A percentile compares a stretch with the other conserved stretches of the same genome.
Evolutionary conservation across 2,329 filamentous ascomycete species (phyloP).

Genomic region (Talaromyces sp.): DNA sequence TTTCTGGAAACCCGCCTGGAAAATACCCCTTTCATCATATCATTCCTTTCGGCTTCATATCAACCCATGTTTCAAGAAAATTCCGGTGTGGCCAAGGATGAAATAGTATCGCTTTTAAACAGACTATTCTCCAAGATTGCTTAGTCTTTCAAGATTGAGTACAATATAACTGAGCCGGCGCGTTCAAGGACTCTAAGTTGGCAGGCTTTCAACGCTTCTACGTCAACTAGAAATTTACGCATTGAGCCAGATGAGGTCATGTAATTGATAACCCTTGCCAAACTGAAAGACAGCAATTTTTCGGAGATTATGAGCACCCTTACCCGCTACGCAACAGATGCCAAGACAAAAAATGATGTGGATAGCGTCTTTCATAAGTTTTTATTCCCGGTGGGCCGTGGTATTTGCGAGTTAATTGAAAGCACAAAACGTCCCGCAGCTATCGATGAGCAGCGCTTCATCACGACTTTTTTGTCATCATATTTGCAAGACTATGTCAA

Average conservation of each 20-base stretch:
- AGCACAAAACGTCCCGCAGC: neutral
- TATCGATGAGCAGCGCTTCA: neutral
- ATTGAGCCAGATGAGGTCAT: neutral
- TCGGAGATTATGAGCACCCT: neutral
- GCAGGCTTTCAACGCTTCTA: too few relatives aligned
- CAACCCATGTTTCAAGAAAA: neutral
- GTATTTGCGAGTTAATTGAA: neutral
- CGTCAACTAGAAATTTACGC: too few relatives aligned
- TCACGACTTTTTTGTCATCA: neutral
- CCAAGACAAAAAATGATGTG: neutral
- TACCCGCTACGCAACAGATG: neutral
- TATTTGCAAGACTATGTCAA: neutral
- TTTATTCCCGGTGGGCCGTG: neutral
- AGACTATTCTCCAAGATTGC: neutral
- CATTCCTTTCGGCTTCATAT: neutral
- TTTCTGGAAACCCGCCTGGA: neutral
- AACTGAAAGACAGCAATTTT: neutral
- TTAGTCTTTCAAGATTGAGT: neutral
- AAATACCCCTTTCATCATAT: conserved; percentile 2
- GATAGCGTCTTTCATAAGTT: neutral
- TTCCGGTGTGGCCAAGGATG: neutral
- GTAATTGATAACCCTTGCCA: neutral
- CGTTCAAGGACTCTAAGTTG: too few relatives aligned
- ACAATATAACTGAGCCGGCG: neutral
- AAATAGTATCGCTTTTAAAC: neutral